A percentile compares a stretch with the other conserved stretches of the same genome.
phyloP scores from a whole-genome alignment of 1,284 basidiomycete genomes.

The Papiliotrema terrestris region DNA sequence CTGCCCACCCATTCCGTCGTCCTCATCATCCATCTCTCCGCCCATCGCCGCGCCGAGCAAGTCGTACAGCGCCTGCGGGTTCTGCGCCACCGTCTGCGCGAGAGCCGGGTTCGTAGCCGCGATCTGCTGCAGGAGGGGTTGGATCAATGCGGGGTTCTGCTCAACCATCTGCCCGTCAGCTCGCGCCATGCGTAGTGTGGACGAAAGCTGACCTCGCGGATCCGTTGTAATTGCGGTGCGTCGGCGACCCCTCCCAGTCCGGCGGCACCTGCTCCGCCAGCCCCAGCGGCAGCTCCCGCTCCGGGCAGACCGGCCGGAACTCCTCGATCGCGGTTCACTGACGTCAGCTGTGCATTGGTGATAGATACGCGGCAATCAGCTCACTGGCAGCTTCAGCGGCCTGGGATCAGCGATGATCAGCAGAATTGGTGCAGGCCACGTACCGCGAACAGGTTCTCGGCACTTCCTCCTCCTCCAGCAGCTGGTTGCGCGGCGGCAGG shows the following conservation, averaged over 20 bases:
- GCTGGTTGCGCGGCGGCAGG: slow-evolving; percentile 40
- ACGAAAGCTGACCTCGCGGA: slow-evolving; percentile 52
- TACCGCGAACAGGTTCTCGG: slow-evolving; percentile 51
- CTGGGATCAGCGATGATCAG: slow-evolving; percentile 8
- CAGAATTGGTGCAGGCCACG: slow-evolving; percentile 7
- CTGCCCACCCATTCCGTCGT: slow-evolving; percentile 55
- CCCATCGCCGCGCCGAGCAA: slow-evolving; percentile 55
- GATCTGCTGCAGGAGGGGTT: slow-evolving; percentile 79
- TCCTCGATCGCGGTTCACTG: slow-evolving; percentile 46
- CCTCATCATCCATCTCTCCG: slow-evolving; percentile 54
- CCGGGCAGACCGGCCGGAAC: slow-evolving; percentile 42
- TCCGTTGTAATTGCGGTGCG: slow-evolving; percentile 62
- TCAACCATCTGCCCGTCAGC: slow-evolving; percentile 54
- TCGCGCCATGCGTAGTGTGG: not conserved
- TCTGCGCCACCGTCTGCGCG: slow-evolving; percentile 61
- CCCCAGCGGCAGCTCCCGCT: slow-evolving; percentile 44
- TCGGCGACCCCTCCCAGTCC: slow-evolving; percentile 53
- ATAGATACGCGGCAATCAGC: not conserved
- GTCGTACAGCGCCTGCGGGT: slow-evolving; percentile 68
- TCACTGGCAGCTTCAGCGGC: slow-evolving; percentile 48
- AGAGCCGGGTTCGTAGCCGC: slow-evolving; percentile 68
- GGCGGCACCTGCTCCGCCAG: slow-evolving; percentile 41
- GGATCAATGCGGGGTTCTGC: slow-evolving; percentile 72
- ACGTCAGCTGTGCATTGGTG: slow-evolving; percentile 1
- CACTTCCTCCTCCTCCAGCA: slow-evolving; percentile 35